These are phyloP conservation scores for Didymella exigua DNA, from an alignment of 2,329 filamentous ascomycete genomes.

Conservation along the genomic window DNA sequence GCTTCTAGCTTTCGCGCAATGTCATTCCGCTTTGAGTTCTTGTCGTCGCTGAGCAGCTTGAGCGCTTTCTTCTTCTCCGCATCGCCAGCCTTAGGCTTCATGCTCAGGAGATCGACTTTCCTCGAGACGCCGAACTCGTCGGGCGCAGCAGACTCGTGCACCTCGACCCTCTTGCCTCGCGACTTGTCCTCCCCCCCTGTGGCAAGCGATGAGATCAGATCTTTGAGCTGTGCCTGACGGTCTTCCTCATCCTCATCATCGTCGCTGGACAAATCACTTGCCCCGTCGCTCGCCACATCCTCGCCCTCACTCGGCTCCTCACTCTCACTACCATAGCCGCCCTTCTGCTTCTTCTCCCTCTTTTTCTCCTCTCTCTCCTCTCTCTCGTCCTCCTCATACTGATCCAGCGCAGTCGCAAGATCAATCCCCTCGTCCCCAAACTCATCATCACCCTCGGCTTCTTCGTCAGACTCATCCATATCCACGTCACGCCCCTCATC, in stretches of 20 bases:
- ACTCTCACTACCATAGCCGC: constrained; percentile 56
- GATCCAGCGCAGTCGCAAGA: constrained; percentile 65
- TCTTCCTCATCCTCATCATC: constrained; percentile 54
- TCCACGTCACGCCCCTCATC: constrained; percentile 50
- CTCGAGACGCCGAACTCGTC: constrained; percentile 65
- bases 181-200: constrained; percentile 47
- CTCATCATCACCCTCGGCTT: constrained; percentile 55
- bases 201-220: constrained; percentile 70
- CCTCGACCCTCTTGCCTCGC: constrained; percentile 48
- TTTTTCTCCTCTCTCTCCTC: constrained; percentile 33
- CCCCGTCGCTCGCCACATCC: constrained; percentile 52
- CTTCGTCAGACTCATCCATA: constrained; percentile 53
- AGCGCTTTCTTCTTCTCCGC: constrained; percentile 77
- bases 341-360: constrained; percentile 50
- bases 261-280: constrained; percentile 56
- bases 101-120: constrained; percentile 76
- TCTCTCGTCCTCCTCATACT: constrained; percentile 47
- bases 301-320: constrained; percentile 57
- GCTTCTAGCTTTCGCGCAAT: constrained; percentile 75
- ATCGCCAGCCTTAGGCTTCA: constrained; percentile 75
- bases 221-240: constrained; percentile 68
- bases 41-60: constrained; percentile 73
- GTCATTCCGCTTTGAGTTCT: constrained; percentile 61
- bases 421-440: constrained; percentile 68
- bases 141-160: constrained; percentile 65